A percentile compares a stretch with the other conserved stretches of the same genome.
phyloP scores from a whole-genome alignment of 768 basidiomycete species.

The Tricholomella constricta region DNA sequence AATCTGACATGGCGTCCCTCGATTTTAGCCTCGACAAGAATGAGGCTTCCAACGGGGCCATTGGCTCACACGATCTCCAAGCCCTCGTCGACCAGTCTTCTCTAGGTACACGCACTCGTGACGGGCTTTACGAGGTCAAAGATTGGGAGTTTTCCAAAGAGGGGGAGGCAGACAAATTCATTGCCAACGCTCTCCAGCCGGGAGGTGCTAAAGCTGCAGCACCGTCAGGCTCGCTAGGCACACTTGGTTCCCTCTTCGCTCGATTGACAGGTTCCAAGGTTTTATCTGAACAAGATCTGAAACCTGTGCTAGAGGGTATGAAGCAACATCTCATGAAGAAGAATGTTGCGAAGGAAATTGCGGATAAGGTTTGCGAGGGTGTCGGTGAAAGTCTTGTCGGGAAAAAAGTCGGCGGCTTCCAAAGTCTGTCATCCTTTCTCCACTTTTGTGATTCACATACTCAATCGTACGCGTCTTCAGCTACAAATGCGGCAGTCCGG shows the following conservation, averaged over 20 bases:
- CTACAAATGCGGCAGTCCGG: conserved; percentile 83
- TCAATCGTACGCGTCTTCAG: conserved; percentile 38
- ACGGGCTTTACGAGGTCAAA: conserved; percentile 66
- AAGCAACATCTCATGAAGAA: conserved; percentile 98
- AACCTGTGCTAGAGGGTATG: conserved; percentile 90
- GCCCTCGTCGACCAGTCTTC: conserved; percentile 70
- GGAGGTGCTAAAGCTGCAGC: conserved; percentile 36
- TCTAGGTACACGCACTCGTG: conserved; percentile 71
- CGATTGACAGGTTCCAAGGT: conserved; percentile 84
- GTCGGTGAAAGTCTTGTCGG: conserved; percentile 91
- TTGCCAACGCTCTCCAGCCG: conserved; percentile 59
- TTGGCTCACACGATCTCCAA: conserved; percentile 52
- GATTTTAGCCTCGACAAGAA: conserved; percentile 78
- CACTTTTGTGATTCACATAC: conserved; percentile 12
- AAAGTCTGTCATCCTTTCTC: conserved; percentile 54
- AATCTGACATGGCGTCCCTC: conserved; percentile 89
- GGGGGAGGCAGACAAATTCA: conserved; percentile 50
- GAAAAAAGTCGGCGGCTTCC: conserved; percentile 87
- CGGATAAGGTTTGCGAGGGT: conserved; percentile 92
- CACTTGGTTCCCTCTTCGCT: conserved; percentile 79
- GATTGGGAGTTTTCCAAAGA: conserved; percentile 78
- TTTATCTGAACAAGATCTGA: conserved; percentile 79
- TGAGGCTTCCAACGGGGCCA: conserved; percentile 31
- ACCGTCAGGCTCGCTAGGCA: conserved; percentile 52
- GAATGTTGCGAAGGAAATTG: conserved; percentile 95